These are phyloP conservation scores for Thelephora terrestris DNA, from an alignment of 1,284 basidiomycete genomes.

Conservation along the genomic window DNA sequence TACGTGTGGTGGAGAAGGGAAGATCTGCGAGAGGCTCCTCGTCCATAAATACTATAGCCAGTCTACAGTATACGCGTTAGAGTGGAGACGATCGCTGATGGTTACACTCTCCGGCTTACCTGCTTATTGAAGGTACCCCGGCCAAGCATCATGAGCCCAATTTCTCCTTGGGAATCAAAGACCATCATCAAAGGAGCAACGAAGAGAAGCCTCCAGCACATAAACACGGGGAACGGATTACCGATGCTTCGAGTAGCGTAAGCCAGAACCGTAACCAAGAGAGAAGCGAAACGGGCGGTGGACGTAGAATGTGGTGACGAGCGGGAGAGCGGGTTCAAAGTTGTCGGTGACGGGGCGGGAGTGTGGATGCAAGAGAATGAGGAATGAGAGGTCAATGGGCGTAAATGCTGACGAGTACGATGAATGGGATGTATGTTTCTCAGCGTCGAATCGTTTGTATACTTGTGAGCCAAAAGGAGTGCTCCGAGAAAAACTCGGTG, in stretches of 20 bases:
- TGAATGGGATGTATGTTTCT: constrained; percentile 65
- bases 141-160: constrained; percentile 66
- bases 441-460: constrained; percentile 49
- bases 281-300: too few relatives aligned
- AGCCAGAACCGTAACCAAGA: too few relatives aligned
- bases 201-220: constrained; percentile 77
- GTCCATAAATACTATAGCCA: constrained; percentile 75
- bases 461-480: constrained; percentile 54
- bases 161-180: constrained; percentile 71
- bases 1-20: constrained; percentile 60
- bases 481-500: constrained; percentile 61
- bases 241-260: too few relatives aligned
- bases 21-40: constrained; percentile 68
- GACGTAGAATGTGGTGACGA: too few relatives aligned
- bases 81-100: too few relatives aligned
- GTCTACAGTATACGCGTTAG: constrained; percentile 35
- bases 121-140: constrained; percentile 64
- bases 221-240: too few relatives aligned
- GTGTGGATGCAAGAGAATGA: too few relatives aligned
- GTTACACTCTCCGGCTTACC: constrained; percentile 17
- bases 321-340: too few relatives aligned
- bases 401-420: constrained; percentile 60
- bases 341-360: too few relatives aligned
- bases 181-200: constrained; percentile 62
- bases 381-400: constrained; percentile 23